A percentile compares a stretch with the other conserved stretches of the same genome.
These are phyloP conservation scores for Neonectria faginata DNA, from an alignment of 2,329 filamentous ascomycete species.

Conservation along the genomic window DNA sequence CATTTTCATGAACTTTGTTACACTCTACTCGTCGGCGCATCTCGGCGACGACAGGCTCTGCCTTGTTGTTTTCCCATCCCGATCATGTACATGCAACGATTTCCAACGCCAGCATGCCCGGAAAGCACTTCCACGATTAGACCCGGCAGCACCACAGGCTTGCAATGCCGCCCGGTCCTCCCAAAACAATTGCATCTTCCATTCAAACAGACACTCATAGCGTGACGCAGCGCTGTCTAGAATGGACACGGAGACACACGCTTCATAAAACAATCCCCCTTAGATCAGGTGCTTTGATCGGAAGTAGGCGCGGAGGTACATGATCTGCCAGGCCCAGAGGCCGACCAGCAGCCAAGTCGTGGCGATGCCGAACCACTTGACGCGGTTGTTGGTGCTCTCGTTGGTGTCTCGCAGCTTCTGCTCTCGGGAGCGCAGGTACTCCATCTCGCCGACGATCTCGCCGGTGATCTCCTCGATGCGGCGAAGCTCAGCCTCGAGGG, in stretches of 20 bases:
- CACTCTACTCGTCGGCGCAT: slow-evolving; percentile 39
- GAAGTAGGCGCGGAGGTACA: slow-evolving; percentile 98
- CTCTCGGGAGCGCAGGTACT: slow-evolving; percentile 89
- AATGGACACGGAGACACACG: slow-evolving; percentile 26
- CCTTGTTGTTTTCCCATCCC: slow-evolving; percentile 38
- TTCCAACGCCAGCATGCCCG: slow-evolving; percentile 45
- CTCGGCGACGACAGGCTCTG: slow-evolving; percentile 28
- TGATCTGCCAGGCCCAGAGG: slow-evolving; percentile 95
- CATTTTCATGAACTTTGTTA: slow-evolving; percentile 46
- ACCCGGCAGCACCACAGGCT: slow-evolving; percentile 20
- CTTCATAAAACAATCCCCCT: slow-evolving; percentile 32
- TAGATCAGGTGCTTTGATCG: slow-evolving; percentile 65
- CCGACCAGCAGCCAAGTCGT: slow-evolving; percentile 92
- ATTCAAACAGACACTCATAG: slow-evolving; percentile 22
- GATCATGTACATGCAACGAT: slow-evolving; percentile 42
- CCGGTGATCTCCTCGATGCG: slow-evolving; percentile 90
- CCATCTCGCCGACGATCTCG: slow-evolving; percentile 95
- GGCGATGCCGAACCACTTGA: slow-evolving; percentile 97
- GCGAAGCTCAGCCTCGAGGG: slow-evolving; percentile 92
- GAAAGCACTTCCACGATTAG: slow-evolving; percentile 39
- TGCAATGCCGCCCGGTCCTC: slow-evolving; percentile 17
- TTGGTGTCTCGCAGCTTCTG: slow-evolving; percentile 98
- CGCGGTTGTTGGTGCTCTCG: slow-evolving; percentile 98
- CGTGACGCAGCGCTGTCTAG: slow-evolving; percentile 26
- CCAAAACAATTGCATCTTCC: slow-evolving; percentile 24